These are phyloP conservation scores for Alternaria ventricosa DNA, from an alignment of 2,329 filamentous ascomycete species.

Conservation along the genomic window DNA sequence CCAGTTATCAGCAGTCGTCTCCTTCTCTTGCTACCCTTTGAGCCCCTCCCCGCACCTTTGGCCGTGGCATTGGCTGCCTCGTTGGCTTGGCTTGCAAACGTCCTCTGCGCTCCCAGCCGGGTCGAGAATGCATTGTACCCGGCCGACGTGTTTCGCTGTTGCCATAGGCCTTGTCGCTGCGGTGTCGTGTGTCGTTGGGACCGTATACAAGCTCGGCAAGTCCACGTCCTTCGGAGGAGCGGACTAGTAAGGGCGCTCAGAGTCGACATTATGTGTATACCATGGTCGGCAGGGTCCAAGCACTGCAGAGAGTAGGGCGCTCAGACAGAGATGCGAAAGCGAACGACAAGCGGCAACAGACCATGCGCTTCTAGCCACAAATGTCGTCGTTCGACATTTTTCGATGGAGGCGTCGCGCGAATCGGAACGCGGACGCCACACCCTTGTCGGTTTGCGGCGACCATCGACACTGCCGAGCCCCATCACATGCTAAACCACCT, in stretches of 20 bases:
- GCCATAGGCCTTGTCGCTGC: conserved; percentile 25
- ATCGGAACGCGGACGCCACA: conserved; percentile 16
- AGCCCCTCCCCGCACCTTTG: conserved; percentile 6
- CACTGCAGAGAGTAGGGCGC: conserved; percentile 5
- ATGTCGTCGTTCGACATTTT: conserved; percentile 24
- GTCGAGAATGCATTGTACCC: conserved; percentile 2
- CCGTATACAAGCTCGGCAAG: conserved; percentile 44
- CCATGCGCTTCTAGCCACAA: conserved; percentile 10
- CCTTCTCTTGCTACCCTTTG: conserved; percentile 33
- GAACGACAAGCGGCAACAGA: conserved; percentile 6
- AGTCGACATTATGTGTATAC: conserved; percentile 42
- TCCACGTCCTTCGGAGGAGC: conserved; percentile 43
- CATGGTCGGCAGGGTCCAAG: conserved; percentile 9
- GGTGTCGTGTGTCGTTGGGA: conserved; percentile 27
- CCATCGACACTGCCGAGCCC: conserved; percentile 15
- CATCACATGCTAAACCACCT: background rate
- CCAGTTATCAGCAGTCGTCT: conserved; percentile 36
- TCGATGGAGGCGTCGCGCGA: conserved; percentile 17
- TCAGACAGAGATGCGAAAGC: conserved; percentile 3
- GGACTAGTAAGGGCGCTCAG: conserved; percentile 31
- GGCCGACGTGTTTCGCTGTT: conserved; percentile 20
- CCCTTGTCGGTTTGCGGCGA: conserved; percentile 10
- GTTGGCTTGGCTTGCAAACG: conserved; percentile 21
- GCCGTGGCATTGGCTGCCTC: conserved; percentile 4
- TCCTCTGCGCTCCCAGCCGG: conserved; percentile 3